Percentiles rank a stretch among this genome's conserved stretches.
These are phyloP conservation scores for Pythium sukuiense DNA, from an alignment of 352 stramenopile species.

Conservation along the genomic window DNA sequence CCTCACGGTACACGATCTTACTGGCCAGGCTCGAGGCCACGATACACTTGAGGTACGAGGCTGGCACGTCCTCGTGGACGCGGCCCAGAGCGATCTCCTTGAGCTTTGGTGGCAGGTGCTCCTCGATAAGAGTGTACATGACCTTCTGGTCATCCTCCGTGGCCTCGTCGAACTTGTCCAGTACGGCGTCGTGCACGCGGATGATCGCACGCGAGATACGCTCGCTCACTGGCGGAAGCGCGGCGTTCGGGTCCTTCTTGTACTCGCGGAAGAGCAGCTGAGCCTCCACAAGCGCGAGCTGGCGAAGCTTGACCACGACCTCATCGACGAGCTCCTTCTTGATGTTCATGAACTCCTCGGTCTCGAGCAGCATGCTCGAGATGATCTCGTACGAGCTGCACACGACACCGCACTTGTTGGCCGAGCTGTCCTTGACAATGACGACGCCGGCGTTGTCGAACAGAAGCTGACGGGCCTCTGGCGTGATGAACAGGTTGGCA, in stretches of 20 bases:
- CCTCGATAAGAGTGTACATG: conserved; percentile 83
- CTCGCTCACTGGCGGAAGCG: conserved; percentile 92
- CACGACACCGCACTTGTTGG: conserved; percentile 87
- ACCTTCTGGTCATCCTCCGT: conserved; percentile 79
- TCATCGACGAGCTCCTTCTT: conserved; percentile 94
- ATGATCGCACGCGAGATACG: conserved; percentile 97
- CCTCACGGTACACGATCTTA: conserved; percentile 98
- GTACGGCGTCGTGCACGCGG: conserved; percentile 93
- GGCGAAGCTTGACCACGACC: conserved; percentile 94
- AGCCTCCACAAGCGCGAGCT: conserved; percentile 93
- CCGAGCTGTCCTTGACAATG: conserved; percentile 97
- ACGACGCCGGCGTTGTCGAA: conserved; percentile 92
- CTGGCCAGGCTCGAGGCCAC: conserved; percentile 95
- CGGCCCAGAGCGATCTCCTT: conserved; percentile 93
- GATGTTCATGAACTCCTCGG: conserved; percentile 95
- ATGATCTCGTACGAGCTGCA: conserved; percentile 88
- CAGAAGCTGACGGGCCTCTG: conserved; percentile 85
- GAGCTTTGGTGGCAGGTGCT: conserved; percentile 94
- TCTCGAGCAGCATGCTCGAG: conserved; percentile 94
- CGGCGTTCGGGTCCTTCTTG: conserved; percentile 80
- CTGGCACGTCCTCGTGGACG: conserved; percentile 91
- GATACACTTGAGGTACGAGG: conserved; percentile 96
- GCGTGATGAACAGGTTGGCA: conserved; percentile 87
- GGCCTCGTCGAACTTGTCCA: conserved; percentile 91
- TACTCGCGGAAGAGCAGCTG: conserved; percentile 98